A percentile compares a stretch with the other conserved stretches of the same genome.
phyloP scores from a whole-genome alignment of 495 filamentous ascomycete species.

The Penicillium dipodomyicola region DNA sequence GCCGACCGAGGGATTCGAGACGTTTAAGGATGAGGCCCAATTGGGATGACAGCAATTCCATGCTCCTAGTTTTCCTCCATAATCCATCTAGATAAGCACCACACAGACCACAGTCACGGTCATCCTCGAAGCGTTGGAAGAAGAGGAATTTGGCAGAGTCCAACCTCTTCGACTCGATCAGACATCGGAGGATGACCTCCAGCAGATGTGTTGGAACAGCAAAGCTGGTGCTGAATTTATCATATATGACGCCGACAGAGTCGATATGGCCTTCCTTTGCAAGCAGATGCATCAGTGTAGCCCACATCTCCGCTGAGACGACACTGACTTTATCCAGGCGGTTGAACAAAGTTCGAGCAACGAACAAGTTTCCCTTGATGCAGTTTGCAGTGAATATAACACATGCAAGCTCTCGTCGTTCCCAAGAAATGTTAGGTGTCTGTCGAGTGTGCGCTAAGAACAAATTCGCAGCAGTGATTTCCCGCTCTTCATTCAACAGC shows the following conservation, averaged over 20 bases:
- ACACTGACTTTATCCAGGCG: constrained; percentile 36
- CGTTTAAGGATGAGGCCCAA: constrained; percentile 31
- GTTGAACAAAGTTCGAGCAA: constrained; percentile 41
- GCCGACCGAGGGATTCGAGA: constrained; percentile 26
- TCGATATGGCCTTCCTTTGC: constrained; percentile 43
- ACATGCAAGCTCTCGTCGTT: constrained; percentile 32
- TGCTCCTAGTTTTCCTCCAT: constrained; percentile 44
- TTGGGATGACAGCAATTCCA: constrained; percentile 38
- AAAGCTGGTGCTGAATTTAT: constrained; percentile 30
- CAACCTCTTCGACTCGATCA: constrained; percentile 43
- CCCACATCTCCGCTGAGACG: constrained; percentile 39
- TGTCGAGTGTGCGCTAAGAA: constrained; percentile 24
- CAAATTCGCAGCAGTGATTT: constrained; percentile 43
- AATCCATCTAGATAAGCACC: constrained; percentile 42
- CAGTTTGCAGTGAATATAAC: constrained; percentile 40
- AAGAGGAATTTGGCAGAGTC: constrained; percentile 38
- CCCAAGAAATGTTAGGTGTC: constrained; percentile 22
- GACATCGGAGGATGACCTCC: constrained; percentile 41
- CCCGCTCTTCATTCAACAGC: constrained; percentile 21
- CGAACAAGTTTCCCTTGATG: constrained; percentile 38
- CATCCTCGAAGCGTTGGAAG: constrained; percentile 30
- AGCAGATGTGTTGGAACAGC: constrained; percentile 31
- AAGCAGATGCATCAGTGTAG: constrained; percentile 38
- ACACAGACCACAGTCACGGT: constrained; percentile 37
- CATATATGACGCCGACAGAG: constrained; percentile 37